Evolutionary conservation across 2,329 filamentous ascomycete species (phyloP), one percentile per base, ranked within the genome.

Genomic region (Colletotrichum truncatum): DNA sequence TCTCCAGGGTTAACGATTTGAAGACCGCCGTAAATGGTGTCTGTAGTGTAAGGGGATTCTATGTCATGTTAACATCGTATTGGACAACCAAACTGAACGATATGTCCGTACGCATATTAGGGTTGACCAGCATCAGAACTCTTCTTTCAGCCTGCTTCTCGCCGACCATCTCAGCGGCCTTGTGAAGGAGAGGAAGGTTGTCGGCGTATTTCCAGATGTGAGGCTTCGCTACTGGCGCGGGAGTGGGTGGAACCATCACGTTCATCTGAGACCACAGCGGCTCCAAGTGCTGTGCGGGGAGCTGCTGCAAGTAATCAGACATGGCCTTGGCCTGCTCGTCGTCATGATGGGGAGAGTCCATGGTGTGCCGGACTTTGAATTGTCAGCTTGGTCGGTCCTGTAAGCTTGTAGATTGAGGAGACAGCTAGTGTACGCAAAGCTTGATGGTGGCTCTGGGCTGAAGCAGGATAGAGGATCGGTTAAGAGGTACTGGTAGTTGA

Each of bases 1-100:
- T 88, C 86, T 26, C 84, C 82, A 0, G 86, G 85, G 70, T 85
- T 83, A 4, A 88, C 84, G 1, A 88, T 77, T 68, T 88, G 86
- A 2, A 88, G 78, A 2, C 85, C 86, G 3, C 82, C 84, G 66
- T 87, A 87, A 54, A 88, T 76, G 2, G 85, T 87, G 70, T 88
- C 85, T 1, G 85, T 87, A 0, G 85, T 87, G 66, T 82, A 85
- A 0, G 86, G 85, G 0, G 83, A 80, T 58, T 80, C 82, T 84
- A 36, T 6, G 7, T 6, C 1, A 25, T 28, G 34, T 62, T 5
- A 66, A 11, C 18, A n/a, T 25, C 0, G 1, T 10, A 6, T 12
- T 18, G 1, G 3, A n/a, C n/a, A n/a, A n/a, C n/a, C n/a, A n/a
- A n/a, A n/a, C 18, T 39, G 1, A 2, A 3, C 4, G 32, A 7